Evolutionary conservation across 208 protist genomes (phyloP).

Genomic region (Acanthamoeba castellanii): DNA sequence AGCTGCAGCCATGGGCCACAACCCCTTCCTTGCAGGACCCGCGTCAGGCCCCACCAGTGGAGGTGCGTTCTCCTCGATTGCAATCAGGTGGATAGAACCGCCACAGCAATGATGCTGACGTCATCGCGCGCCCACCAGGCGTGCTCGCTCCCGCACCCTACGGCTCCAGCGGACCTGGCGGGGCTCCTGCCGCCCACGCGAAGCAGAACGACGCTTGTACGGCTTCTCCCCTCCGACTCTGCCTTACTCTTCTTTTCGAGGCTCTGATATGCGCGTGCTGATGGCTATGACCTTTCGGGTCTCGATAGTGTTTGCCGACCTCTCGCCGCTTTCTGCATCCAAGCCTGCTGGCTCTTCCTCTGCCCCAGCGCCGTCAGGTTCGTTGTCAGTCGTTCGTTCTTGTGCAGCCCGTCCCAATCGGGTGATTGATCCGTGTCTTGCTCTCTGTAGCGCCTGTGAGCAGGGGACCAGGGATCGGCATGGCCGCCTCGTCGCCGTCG

Average conservation of each 20-base stretch:
- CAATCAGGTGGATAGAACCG: too few species aligned
- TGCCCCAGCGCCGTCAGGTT: neutral
- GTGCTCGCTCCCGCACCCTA: neutral
- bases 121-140: neutral
- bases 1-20: neutral
- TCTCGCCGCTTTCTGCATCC: neutral
- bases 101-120: neutral
- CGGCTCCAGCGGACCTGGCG: neutral
- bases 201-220: slow-evolving; percentile 7
- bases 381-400: neutral
- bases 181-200: neutral
- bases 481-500: neutral
- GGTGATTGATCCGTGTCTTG: neutral
- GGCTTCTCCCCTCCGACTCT: neutral
- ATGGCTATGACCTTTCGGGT: neutral
- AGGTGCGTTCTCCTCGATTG: neutral
- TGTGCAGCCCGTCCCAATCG: too few species aligned
- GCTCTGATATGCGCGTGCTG: neutral
- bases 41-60: neutral
- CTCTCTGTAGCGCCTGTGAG: neutral
- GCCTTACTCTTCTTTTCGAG: too few species aligned
- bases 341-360: neutral
- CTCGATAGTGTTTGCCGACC: slow-evolving; percentile 15
- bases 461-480: slow-evolving; percentile 23
- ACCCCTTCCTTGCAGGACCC: slow-evolving; percentile 2